phyloP scores from a whole-genome alignment of 2,329 filamentous ascomycete species.

The Trichocomaceae sp. region DNA sequence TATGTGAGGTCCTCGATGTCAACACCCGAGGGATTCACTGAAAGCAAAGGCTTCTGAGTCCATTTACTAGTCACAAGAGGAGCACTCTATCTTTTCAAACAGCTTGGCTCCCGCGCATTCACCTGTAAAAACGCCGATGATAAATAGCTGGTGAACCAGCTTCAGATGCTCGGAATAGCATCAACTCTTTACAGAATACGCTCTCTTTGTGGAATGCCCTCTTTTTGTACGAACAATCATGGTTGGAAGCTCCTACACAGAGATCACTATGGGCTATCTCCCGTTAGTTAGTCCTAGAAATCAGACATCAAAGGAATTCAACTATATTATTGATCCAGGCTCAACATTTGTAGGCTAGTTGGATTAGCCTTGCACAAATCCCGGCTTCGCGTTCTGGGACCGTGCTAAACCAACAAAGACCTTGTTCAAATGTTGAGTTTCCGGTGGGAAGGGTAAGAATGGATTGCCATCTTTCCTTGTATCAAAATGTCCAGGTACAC shows the following conservation, averaged over 20 bases:
- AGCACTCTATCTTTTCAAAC: too few species aligned
- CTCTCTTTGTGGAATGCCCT: background rate
- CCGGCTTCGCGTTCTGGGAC: background rate
- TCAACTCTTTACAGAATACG: conserved; percentile 1
- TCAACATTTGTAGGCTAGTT: conserved; percentile 1
- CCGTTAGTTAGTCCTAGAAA: background rate
- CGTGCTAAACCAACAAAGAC: background rate
- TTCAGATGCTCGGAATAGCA: background rate
- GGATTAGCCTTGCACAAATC: conserved; percentile 1
- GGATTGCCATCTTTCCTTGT: background rate
- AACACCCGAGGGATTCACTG: too few species aligned
- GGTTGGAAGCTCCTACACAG: background rate
- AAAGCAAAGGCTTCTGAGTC: too few species aligned
- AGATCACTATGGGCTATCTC: conserved; percentile 2
- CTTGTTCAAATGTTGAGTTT: conserved; percentile 2
- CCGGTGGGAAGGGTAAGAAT: background rate
- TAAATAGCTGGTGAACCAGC: too few species aligned
- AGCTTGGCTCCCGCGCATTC: too few species aligned
- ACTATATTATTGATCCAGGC: background rate
- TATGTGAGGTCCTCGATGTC: too few species aligned
- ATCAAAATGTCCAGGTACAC: background rate
- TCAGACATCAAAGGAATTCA: conserved; percentile 1
- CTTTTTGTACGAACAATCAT: background rate
- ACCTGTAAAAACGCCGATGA: too few species aligned
- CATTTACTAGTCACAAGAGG: too few species aligned